Percentiles rank a stretch among this genome's conserved stretches.
These are phyloP conservation scores for Noccaea caerulescens DNA, from an alignment of 345 rosid genomes.

Conservation along the genomic window DNA sequence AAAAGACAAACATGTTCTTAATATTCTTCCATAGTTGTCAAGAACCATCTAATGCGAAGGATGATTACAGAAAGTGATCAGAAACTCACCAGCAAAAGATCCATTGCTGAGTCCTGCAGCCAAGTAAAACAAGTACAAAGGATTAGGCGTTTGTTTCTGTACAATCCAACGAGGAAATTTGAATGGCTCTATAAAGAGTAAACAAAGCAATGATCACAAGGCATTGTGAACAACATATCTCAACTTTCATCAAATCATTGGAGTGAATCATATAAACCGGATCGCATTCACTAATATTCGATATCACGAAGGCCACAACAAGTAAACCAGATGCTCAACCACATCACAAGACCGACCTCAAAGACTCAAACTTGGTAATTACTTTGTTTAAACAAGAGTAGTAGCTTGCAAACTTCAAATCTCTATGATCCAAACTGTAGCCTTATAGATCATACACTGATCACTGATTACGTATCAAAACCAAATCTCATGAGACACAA, in stretches of 20 bases:
- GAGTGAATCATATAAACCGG: slow-evolving; percentile 1
- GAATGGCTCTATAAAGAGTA: background rate
- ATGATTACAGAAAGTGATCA: slow-evolving; percentile 10
- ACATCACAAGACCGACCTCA: slow-evolving; percentile 21
- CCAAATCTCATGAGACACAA: slow-evolving; percentile 12
- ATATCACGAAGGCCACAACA: background rate
- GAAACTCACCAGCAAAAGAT: slow-evolving; percentile 65
- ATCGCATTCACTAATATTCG: background rate
- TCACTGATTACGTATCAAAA: background rate
- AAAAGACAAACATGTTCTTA: slow-evolving; percentile 2
- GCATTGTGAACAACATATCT: background rate
- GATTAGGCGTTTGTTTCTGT: slow-evolving; percentile 6
- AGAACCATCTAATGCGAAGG: background rate
- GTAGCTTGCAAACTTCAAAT: background rate
- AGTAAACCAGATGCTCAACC: slow-evolving; percentile 25
- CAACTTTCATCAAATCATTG: background rate
- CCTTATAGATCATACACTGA: slow-evolving; percentile 5
- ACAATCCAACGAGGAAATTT: background rate
- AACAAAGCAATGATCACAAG: slow-evolving; percentile 3
- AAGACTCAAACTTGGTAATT: slow-evolving; percentile 25
- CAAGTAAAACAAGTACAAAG: slow-evolving; percentile 16
- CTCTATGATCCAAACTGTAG: slow-evolving; percentile 9
- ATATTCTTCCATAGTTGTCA: background rate
- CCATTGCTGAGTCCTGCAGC: slow-evolving; percentile 72
- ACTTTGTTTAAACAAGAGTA: background rate